These are phyloP conservation scores for Ceratocystis harringtonii DNA, from an alignment of 2,329 filamentous ascomycete genomes.

Conservation along the genomic window DNA sequence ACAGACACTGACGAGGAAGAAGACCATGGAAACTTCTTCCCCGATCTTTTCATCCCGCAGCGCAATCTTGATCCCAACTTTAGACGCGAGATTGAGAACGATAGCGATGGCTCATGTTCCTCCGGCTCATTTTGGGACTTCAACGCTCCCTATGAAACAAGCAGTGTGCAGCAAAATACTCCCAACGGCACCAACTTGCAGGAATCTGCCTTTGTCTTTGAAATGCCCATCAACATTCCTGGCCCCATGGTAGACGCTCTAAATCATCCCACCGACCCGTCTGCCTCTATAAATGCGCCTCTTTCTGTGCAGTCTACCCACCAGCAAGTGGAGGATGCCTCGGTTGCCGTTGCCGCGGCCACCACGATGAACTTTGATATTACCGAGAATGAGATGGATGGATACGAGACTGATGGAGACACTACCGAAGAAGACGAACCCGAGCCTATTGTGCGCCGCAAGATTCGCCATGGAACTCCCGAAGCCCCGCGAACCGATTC, in stretches of 20 bases:
- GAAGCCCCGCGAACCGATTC: constrained; percentile 38
- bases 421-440: constrained; percentile 47
- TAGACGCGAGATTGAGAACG: constrained; percentile 57
- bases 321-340: neutral
- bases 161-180: constrained; percentile 28
- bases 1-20: constrained; percentile 37
- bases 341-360: neutral
- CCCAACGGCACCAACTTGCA: constrained; percentile 24
- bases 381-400: constrained; percentile 31
- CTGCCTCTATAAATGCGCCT: constrained; percentile 14
- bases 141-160: constrained; percentile 29
- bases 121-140: constrained; percentile 51
- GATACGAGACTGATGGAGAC: constrained; percentile 47
- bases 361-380: constrained; percentile 23
- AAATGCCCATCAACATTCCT: constrained; percentile 30
- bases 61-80: constrained; percentile 57
- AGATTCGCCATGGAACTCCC: constrained; percentile 28
- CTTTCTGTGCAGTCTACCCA: neutral
- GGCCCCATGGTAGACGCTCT: constrained; percentile 20
- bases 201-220: constrained; percentile 19
- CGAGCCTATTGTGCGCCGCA: constrained; percentile 34
- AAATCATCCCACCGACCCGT: constrained; percentile 20
- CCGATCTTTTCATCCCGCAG: constrained; percentile 65
- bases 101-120: constrained; percentile 42
- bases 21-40: constrained; percentile 51